Evolutionary conservation across 331 rosid species (phyloP).

Genomic region (Arachis monticola): DNA sequence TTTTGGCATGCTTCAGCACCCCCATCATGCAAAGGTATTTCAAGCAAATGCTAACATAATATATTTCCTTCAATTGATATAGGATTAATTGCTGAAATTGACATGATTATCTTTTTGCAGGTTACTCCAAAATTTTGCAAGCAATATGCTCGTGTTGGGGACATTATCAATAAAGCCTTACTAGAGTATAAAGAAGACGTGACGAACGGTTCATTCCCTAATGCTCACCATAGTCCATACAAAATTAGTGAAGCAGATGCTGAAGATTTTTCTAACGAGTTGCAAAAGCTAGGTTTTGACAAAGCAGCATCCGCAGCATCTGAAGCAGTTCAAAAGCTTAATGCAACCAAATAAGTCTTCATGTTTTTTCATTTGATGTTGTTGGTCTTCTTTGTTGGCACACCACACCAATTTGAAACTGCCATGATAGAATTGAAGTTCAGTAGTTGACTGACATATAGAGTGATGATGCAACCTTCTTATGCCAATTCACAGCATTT

Average conservation of each 20-base stretch:
- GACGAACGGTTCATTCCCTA: constrained; percentile 67
- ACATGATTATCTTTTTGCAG: constrained; percentile 37
- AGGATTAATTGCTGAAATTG: constrained; percentile 12
- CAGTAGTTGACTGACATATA: constrained; percentile 1
- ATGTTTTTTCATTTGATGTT: not conserved
- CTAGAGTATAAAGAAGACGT: constrained; percentile 81
- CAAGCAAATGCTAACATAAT: not conserved
- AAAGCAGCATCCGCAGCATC: constrained; percentile 80
- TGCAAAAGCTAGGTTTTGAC: constrained; percentile 67
- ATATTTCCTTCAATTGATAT: not conserved
- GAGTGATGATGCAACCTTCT: not conserved
- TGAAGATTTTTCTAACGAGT: constrained; percentile 57
- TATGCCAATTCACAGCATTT: not conserved
- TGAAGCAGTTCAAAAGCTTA: constrained; percentile 67
- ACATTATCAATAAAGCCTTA: constrained; percentile 72
- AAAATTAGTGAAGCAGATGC: constrained; percentile 60
- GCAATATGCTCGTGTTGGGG: constrained; percentile 75
- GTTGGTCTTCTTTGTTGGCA: not conserved
- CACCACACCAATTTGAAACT: not conserved
- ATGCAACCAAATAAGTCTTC: constrained; percentile 27
- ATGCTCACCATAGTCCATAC: constrained; percentile 69
- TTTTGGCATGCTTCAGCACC: constrained; percentile 95
- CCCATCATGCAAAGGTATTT: constrained; percentile 90
- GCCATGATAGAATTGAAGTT: constrained; percentile 3
- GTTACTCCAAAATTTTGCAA: constrained; percentile 68